Conservation (phyloP, 75 land plant genomes). For the Sequoiadendron giganteum region DNA sequence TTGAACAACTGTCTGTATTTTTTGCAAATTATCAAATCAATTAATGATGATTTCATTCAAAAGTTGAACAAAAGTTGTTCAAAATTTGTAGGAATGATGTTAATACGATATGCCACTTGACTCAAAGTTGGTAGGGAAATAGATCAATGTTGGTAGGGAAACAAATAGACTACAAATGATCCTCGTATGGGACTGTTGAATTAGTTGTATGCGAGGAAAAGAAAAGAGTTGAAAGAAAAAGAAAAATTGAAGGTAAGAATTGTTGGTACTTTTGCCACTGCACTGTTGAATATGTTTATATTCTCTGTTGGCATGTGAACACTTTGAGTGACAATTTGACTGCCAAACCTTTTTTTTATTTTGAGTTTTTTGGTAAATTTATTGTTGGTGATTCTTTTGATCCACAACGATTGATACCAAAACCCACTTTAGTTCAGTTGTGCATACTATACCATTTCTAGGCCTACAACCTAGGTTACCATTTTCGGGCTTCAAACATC, state of each 20-base stretch:
- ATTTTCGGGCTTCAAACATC: neutral
- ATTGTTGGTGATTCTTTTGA: neutral
- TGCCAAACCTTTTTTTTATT: neutral
- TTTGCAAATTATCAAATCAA: too few relatives aligned
- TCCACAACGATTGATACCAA: neutral
- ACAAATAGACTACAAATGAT: slow-evolving; percentile 88
- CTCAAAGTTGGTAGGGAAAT: too few relatives aligned
- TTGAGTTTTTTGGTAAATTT: neutral
- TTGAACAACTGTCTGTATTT: too few relatives aligned
- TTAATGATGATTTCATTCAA: too few relatives aligned
- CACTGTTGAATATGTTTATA: neutral
- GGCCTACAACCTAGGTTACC: neutral
- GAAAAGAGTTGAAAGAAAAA: slow-evolving; percentile 90
- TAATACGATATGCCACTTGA: too few relatives aligned
- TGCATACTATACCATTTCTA: neutral
- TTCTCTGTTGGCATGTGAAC: neutral
- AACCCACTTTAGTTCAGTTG: neutral
- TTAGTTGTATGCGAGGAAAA: slow-evolving; percentile 86
- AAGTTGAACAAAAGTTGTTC: too few relatives aligned
- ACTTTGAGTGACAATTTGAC: neutral
- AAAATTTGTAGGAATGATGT: too few relatives aligned
- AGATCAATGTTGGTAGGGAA: too few relatives aligned
- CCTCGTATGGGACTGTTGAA: slow-evolving; percentile 88
- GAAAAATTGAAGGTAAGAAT: slow-evolving; percentile 71
- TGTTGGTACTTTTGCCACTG: neutral